A percentile compares a stretch with the other conserved stretches of the same genome.
Conservation (phyloP, 148 eudicot genomes). For the Fagopyrum homotropicum region DNA sequence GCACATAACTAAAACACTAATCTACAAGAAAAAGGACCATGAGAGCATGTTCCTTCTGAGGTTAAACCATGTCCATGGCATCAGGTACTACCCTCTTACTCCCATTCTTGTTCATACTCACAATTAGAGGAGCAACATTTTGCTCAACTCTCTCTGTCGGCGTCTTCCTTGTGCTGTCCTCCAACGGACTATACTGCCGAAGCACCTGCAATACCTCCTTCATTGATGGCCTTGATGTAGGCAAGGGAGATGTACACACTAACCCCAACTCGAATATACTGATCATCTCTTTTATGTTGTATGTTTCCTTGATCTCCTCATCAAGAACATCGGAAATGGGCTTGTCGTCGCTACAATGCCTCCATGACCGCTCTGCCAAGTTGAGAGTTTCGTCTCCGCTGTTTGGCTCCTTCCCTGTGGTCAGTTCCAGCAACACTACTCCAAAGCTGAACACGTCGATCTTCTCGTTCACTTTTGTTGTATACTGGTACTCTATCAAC, state of each 20-base stretch:
- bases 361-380: constrained; percentile 89
- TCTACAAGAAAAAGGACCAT: background rate
- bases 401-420: constrained; percentile 61
- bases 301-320: constrained; percentile 27
- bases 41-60: background rate
- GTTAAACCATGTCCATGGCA: constrained; percentile 4
- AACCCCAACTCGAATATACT: constrained; percentile 58
- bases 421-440: constrained; percentile 75
- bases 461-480: constrained; percentile 78
- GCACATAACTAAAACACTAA: background rate
- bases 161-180: constrained; percentile 19
- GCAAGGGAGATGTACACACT: constrained; percentile 48
- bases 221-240: constrained; percentile 68
- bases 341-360: constrained; percentile 38
- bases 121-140: constrained; percentile 22
- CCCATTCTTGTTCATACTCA: background rate
- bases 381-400: constrained; percentile 44
- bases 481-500: constrained; percentile 74
- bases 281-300: constrained; percentile 45
- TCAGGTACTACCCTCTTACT: background rate
- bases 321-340: constrained; percentile 38
- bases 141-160: constrained; percentile 23
- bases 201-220: constrained; percentile 61
- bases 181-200: constrained; percentile 19
- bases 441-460: constrained; percentile 90